phyloP scores from a whole-genome alignment of 2,329 filamentous ascomycete genomes.

The Ophiocordyceps polyrhachis-furcata region DNA sequence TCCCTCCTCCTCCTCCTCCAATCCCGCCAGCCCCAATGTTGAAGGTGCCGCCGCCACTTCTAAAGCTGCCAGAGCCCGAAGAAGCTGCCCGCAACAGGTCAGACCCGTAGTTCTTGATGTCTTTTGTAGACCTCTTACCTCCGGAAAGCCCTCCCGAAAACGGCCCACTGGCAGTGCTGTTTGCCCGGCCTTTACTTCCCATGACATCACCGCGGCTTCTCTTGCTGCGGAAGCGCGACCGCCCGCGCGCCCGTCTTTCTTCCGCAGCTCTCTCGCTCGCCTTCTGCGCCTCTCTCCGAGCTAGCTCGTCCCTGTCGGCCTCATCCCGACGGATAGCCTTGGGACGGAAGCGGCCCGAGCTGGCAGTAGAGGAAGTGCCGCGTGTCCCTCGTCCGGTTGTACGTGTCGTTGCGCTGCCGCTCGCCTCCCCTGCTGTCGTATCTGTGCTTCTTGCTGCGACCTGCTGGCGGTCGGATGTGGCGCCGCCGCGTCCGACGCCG shows the following conservation, averaged over 20 bases:
- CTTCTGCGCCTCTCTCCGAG: slow-evolving; percentile 24
- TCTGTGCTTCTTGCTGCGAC: background rate
- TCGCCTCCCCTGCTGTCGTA: no score
- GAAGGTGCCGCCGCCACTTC: slow-evolving; percentile 7
- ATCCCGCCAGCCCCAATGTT: no score
- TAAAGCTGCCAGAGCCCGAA: slow-evolving; percentile 11
- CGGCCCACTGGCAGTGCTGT: slow-evolving; percentile 19
- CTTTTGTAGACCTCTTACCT: slow-evolving; percentile 2
- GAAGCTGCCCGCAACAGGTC: slow-evolving; percentile 5
- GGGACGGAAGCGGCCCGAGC: slow-evolving; percentile 24
- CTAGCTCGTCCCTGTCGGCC: slow-evolving; percentile 26
- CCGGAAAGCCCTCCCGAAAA: slow-evolving; percentile 16
- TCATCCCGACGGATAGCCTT: slow-evolving; percentile 31
- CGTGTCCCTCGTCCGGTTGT: no score
- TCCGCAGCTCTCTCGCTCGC: slow-evolving; percentile 21
- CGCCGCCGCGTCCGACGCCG: background rate
- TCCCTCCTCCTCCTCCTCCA: slow-evolving; percentile 3
- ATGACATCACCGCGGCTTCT: slow-evolving; percentile 25
- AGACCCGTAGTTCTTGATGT: background rate
- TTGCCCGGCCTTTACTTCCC: slow-evolving; percentile 18
- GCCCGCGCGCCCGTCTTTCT: slow-evolving; percentile 18
- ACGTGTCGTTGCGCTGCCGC: no score
- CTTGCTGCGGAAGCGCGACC: slow-evolving; percentile 21
- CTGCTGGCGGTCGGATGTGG: background rate
- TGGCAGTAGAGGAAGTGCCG: slow-evolving; percentile 2